A percentile compares a stretch with the other conserved stretches of the same genome.
Conservation (phyloP, 345 rosid species). For the Clausena lansium region DNA sequence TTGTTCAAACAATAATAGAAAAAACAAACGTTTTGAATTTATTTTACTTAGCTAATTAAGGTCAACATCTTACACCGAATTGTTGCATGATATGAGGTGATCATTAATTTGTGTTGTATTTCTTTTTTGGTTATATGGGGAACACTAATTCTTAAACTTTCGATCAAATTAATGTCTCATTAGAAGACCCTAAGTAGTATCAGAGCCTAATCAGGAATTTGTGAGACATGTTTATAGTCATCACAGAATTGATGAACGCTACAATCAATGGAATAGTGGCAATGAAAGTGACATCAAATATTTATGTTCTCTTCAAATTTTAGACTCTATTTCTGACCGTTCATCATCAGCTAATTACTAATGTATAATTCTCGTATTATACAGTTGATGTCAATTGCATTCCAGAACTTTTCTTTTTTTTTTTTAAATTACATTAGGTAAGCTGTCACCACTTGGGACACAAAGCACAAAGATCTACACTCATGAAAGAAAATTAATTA, state of each 20-base stretch:
- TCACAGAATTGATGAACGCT: neutral
- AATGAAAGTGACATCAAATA: neutral
- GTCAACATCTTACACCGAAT: too few relatives aligned
- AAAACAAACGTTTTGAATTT: too few relatives aligned
- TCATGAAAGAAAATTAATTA: too few relatives aligned
- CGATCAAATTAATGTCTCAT: too few relatives aligned
- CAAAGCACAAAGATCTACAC: neutral
- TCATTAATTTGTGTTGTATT: too few relatives aligned
- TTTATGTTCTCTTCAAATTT: neutral
- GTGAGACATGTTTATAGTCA: too few relatives aligned
- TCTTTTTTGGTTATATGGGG: too few relatives aligned
- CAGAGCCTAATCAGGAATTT: too few relatives aligned
- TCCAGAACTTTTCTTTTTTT: neutral
- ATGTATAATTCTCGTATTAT: neutral
- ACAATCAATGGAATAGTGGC: neutral
- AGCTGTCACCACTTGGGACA: conserved; percentile 5
- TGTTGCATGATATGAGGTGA: too few relatives aligned
- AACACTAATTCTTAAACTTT: rapidly evolving
- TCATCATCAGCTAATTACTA: neutral
- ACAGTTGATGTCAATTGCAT: neutral
- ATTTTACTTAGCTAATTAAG: too few relatives aligned
- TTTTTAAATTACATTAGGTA: neutral
- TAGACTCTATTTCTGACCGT: neutral
- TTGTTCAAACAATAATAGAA: too few relatives aligned
- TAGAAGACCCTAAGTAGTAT: too few relatives aligned